Conservation (phyloP, 2,329 filamentous ascomycete genomes). For the Colletotrichum tropicale region DNA sequence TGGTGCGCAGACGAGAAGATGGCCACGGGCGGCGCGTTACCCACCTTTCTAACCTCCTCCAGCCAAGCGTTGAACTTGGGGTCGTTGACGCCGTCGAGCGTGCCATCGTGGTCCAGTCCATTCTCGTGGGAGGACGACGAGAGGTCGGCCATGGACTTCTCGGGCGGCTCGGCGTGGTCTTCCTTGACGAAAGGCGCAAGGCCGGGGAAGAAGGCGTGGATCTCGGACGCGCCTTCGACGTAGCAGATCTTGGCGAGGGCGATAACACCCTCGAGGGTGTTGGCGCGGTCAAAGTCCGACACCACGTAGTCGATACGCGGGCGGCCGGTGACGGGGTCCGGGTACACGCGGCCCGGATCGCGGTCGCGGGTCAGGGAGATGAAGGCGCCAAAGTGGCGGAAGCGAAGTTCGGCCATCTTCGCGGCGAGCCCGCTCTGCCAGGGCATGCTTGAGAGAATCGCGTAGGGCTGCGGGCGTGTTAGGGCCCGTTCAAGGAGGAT, state of each 20-base stretch:
- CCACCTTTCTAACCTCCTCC: slow-evolving; percentile 47
- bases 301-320: slow-evolving; percentile 73
- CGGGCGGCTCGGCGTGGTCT: slow-evolving; percentile 20
- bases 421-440: slow-evolving; percentile 73
- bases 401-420: slow-evolving; percentile 73
- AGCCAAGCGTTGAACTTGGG: slow-evolving; percentile 68
- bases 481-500: not conserved
- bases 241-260: slow-evolving; percentile 79
- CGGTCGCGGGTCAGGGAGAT: slow-evolving; percentile 79
- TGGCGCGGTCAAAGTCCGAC: slow-evolving; percentile 73
- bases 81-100: slow-evolving; percentile 52
- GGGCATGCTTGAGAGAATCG: slow-evolving; percentile 65
- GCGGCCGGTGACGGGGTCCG: slow-evolving; percentile 70
- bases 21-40: slow-evolving; percentile 54
- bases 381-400: slow-evolving; percentile 72
- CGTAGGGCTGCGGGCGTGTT: slow-evolving; percentile 57
- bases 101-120: slow-evolving; percentile 5
- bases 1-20: slow-evolving; percentile 77
- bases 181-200: slow-evolving; percentile 64
- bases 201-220: slow-evolving; percentile 68
- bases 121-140: not conserved
- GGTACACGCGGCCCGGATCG: slow-evolving; percentile 75
- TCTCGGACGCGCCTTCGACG: slow-evolving; percentile 79
- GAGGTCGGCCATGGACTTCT: slow-evolving; percentile 7
- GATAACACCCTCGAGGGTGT: slow-evolving; percentile 74